phyloP scores from a whole-genome alignment of 164 flowering plant species.

The Chimonanthus salicifolius region DNA sequence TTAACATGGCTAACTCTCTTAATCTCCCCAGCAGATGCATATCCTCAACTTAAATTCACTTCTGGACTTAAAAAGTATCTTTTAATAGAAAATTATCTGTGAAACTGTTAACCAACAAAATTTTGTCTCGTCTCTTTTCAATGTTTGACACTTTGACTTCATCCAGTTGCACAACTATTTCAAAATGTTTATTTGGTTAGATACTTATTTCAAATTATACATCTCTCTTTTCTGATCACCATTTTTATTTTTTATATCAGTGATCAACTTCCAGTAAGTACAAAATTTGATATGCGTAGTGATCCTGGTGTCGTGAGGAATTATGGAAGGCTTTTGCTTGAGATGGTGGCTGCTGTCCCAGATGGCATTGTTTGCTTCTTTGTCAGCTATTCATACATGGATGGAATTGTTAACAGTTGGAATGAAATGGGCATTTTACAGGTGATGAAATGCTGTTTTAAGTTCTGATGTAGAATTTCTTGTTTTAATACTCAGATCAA shows the following conservation, averaged over 20 bases:
- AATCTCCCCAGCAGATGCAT: not conserved
- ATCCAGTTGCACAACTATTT: no score
- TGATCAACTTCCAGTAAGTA: conserved; percentile 99
- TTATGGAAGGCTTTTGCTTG: conserved; percentile 92
- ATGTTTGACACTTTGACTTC: not conserved
- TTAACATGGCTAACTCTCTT: not conserved
- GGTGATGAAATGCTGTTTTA: conserved; percentile 33
- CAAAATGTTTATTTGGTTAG: not conserved
- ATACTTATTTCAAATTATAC: not conserved
- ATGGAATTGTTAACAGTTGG: conserved; percentile 92
- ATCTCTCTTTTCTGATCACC: conserved; percentile 1
- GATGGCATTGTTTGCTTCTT: conserved; percentile 99
- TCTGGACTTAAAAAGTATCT: no score
- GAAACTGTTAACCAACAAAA: not conserved
- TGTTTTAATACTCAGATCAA: no score
- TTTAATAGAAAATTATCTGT: no score
- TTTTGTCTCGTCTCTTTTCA: not conserved
- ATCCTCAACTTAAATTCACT: not conserved
- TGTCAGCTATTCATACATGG: conserved; percentile 99
- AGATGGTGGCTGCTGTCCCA: conserved; percentile 96
- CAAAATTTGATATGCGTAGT: conserved; percentile 96
- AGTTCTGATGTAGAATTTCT: no score
- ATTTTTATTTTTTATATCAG: conserved; percentile 35
- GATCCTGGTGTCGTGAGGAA: conserved; percentile 98
- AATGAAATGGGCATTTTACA: conserved; percentile 81